These are phyloP conservation scores for Penicillium janthinellum DNA, from an alignment of 2,329 filamentous ascomycete species.

Conservation along the genomic window DNA sequence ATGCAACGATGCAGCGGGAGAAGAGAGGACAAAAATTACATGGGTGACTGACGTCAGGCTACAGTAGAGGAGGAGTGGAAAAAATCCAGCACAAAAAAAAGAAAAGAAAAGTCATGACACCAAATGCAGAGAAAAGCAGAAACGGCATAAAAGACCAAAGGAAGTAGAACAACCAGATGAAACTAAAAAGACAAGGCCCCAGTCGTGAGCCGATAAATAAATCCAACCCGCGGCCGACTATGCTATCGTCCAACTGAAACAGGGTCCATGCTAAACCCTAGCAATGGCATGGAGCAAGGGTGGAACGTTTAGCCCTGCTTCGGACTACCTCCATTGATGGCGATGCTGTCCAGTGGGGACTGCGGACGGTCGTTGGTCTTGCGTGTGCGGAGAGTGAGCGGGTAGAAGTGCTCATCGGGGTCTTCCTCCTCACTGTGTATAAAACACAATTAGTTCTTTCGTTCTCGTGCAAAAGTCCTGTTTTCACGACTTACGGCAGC, in stretches of 20 bases:
- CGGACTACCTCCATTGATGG: slow-evolving; percentile 31
- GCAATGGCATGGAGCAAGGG: neutral
- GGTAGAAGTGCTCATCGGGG: slow-evolving; percentile 73
- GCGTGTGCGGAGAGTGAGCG: slow-evolving; percentile 63
- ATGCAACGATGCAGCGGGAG: slow-evolving; percentile 19
- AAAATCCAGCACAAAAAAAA: neutral
- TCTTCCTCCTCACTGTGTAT: slow-evolving; percentile 83
- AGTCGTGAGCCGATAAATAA: slow-evolving; percentile 1
- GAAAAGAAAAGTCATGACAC: slow-evolving; percentile 5
- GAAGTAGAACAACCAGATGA: neutral
- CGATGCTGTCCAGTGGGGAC: slow-evolving; percentile 41
- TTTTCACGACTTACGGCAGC: slow-evolving; percentile 75
- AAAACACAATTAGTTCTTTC: neutral
- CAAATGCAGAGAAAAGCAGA: slow-evolving; percentile 11
- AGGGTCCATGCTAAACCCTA: neutral
- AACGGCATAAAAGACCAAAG: neutral
- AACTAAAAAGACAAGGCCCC: neutral
- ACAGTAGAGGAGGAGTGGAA: slow-evolving; percentile 4
- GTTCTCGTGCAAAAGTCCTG: neutral
- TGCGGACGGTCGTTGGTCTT: slow-evolving; percentile 40
- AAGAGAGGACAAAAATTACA: slow-evolving; percentile 18
- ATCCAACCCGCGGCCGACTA: neutral
- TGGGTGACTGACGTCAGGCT: slow-evolving; percentile 8
- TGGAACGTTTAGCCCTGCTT: neutral
- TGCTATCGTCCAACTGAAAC: neutral